phyloP scores from a whole-genome alignment of 495 filamentous ascomycete genomes.

The Penicillium taxi region DNA sequence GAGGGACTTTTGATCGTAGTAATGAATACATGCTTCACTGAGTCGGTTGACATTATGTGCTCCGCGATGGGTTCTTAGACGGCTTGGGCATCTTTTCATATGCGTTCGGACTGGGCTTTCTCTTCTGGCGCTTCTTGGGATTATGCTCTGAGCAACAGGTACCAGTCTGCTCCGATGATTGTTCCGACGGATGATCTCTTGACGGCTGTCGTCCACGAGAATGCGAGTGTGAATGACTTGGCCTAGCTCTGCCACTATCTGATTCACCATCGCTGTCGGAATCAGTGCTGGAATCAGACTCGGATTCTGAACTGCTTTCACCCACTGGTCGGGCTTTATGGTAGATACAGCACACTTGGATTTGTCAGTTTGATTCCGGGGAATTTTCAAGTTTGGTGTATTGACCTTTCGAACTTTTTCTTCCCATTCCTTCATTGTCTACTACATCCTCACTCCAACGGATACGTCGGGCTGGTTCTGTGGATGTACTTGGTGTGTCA shows the following conservation, averaged over 20 bases:
- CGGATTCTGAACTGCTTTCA: conserved; percentile 77
- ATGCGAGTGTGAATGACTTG: conserved; percentile 13
- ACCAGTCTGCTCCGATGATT: conserved; percentile 18
- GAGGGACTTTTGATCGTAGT: no score
- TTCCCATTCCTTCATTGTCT: conserved; percentile 92
- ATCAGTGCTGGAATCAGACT: conserved; percentile 54
- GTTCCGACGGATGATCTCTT: conserved; percentile 2
- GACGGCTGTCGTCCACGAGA: conserved; percentile 7
- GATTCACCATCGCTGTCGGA: conserved; percentile 49
- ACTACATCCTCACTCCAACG: conserved; percentile 90
- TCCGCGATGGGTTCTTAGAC: conserved; percentile 13
- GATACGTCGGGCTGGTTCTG: conserved; percentile 45
- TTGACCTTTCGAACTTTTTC: conserved; percentile 87
- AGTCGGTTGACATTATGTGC: no score
- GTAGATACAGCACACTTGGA: conserved; percentile 93
- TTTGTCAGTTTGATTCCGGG: conserved; percentile 2
- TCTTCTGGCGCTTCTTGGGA: conserved; percentile 34
- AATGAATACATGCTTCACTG: no score
- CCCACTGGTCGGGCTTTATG: conserved; percentile 74
- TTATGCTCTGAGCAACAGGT: conserved; percentile 18
- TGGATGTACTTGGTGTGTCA: conserved; percentile 8
- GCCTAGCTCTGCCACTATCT: conserved; percentile 20
- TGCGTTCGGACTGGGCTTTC: conserved; percentile 78
- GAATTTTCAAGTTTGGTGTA: not conserved
- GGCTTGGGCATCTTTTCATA: conserved; percentile 85